Evolutionary conservation across 2,329 filamentous ascomycete genomes (phyloP), one percentile per base, ranked within the genome.

Genomic region (Akanthomyces uredinophilus): DNA sequence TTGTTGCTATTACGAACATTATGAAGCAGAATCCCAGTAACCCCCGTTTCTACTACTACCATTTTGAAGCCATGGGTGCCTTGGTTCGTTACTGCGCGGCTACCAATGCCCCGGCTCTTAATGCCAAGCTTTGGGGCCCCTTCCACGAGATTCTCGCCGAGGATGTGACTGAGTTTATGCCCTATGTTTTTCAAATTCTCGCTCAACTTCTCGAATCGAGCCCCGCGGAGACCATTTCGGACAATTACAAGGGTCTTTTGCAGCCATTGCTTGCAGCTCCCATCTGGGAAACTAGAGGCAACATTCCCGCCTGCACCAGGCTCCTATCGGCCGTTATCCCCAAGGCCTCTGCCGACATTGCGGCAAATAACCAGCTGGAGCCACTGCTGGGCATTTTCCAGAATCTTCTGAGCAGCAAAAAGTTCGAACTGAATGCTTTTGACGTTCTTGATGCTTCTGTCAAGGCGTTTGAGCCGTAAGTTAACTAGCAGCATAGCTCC

Each of bases 21-120:
- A 98, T 98, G 75, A 89, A 92, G 71, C 85, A 89, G 68, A 99
- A 99, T 75, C 95, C 95, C 0, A 97, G 93, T 78, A 99, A 99
- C 75, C 95, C 95, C 2, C 86, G 92, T 14, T 99, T 99, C 78
- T 97, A 97, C 78, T 99, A 99, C 79, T 99, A 94, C 75, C 92
- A 96, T 73, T 99, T 99, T 66, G 95, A 99, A 78, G 91, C 92
- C 3, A 79, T 99, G 51, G 95, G 95, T 39, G 94, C 95, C 18
- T 82, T 99, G 53, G 90, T 98, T 24, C 74, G 76, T 83, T 81
- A 87, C 82, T 77, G 91, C 81, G 71, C 88, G 78, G 64, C 76
- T 2, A 81, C 82, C 3, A 85, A 91, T 66, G 86, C 90, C 11
- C 83, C 86, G 32, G 87, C 89, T 68, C 84, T 98, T 56, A 92